Evolutionary conservation across 2,329 filamentous ascomycete species (phyloP).

Genomic region (Alternaria arbusti): DNA sequence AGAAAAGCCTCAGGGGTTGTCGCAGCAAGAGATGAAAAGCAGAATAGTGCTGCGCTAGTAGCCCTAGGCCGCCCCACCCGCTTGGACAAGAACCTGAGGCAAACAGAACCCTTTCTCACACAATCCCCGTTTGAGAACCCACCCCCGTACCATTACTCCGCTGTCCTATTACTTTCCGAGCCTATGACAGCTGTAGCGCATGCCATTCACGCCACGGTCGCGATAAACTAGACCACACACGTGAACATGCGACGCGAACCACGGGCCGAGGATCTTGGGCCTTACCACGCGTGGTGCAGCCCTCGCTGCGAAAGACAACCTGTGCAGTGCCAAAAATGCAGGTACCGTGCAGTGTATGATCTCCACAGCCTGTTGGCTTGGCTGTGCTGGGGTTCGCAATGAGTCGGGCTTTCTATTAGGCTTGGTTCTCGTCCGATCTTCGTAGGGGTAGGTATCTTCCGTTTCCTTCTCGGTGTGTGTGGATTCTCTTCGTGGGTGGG

Average conservation of each 20-base stretch:
- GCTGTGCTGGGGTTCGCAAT: not conserved
- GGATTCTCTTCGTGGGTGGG: not conserved
- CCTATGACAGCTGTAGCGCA: slow-evolving; percentile 7
- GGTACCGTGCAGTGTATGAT: not conserved
- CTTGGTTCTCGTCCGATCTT: not conserved
- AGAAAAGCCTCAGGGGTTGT: not conserved
- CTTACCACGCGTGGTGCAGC: not conserved
- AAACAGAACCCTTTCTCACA: not conserved
- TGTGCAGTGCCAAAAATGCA: not conserved
- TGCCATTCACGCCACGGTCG: not conserved
- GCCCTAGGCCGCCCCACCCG: not conserved
- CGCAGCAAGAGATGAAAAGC: not conserved
- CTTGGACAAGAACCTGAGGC: not conserved
- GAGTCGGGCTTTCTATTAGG: not conserved
- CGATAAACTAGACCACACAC: not conserved
- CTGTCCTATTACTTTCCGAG: not conserved
- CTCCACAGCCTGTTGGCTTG: not conserved
- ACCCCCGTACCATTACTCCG: not conserved
- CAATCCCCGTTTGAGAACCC: not conserved
- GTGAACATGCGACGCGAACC: not conserved
- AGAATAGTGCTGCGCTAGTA: not conserved
- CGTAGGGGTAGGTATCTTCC: slow-evolving; percentile 1
- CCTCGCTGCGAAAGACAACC: not conserved
- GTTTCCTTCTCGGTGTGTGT: not conserved
- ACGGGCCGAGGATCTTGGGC: not conserved